These are phyloP conservation scores for Kodamaea leandrae DNA, from an alignment of 805 yeast genomes.

Conservation along the genomic window DNA sequence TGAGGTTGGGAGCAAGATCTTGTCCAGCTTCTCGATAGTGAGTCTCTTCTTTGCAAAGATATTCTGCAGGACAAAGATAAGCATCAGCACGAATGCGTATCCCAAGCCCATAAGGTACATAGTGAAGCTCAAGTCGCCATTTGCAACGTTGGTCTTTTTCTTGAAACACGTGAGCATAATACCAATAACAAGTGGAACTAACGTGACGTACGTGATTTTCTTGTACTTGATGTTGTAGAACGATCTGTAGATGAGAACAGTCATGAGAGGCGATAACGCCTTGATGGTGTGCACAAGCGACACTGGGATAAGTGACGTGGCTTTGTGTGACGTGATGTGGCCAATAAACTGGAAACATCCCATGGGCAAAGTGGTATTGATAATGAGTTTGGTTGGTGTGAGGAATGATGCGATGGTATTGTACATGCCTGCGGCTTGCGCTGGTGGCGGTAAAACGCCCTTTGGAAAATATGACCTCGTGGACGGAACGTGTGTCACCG, in stretches of 20 bases:
- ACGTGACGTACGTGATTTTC: constrained; percentile 67
- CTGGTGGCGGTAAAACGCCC: constrained; percentile 46
- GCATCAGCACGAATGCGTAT: constrained; percentile 55
- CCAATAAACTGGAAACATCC: constrained; percentile 92
- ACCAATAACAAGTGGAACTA: constrained; percentile 77
- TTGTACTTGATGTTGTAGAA: constrained; percentile 59
- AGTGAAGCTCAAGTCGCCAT: constrained; percentile 11
- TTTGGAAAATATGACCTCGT: constrained; percentile 34
- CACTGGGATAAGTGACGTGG: constrained; percentile 92
- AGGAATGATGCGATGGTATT: constrained; percentile 37
- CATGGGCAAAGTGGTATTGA: constrained; percentile 83
- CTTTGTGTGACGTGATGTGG: constrained; percentile 85
- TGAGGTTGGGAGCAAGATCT: constrained; percentile 22
- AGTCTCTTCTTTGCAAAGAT: constrained; percentile 74
- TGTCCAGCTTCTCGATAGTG: constrained; percentile 41
- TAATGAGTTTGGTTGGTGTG: constrained; percentile 50
- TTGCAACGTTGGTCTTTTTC: constrained; percentile 31
- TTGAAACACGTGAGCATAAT: constrained; percentile 75
- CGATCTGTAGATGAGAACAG: constrained; percentile 74
- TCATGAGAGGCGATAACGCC: constrained; percentile 84
- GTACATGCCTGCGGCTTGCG: constrained; percentile 17
- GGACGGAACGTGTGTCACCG: constrained; percentile 29
- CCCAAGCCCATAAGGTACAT: constrained; percentile 38
- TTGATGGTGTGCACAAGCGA: constrained; percentile 92
- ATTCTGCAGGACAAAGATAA: constrained; percentile 74